Base-by-base conservation (phyloP, 2,329 filamentous ascomycete species). In the Fragosphaeria purpurea region DNA sequence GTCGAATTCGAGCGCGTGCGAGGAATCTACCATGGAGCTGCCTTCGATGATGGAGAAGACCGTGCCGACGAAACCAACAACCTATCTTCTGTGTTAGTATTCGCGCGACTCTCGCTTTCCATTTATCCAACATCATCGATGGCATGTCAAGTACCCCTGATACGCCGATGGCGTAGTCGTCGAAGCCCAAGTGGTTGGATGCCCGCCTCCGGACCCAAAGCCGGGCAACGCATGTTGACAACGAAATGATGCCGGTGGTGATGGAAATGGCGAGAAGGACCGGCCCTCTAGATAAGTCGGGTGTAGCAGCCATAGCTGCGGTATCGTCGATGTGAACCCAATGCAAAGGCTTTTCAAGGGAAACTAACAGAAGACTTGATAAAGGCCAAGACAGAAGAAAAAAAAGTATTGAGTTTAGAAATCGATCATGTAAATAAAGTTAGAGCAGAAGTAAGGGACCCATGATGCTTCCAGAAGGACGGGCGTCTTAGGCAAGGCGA, bases 181-280 rank as follows among this genome's bases (percentile, higher is more conserved):
- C 66, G 51, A 59, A 59, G 12, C 60, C 60, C 9, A 65, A 47
- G 4, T 54, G 55, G 39, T 58, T 60, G 44, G 53, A 57, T 43
- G 60, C 60, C 33, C 62, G 58, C 34, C 52, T 54, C 30, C 61
- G 60, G 30, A 63, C 57, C 48, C 56, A 62, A 55, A 63, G 62
- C 44, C 67, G 61, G 9, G 67, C 55, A 46, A 63, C 53, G 41
- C 64, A 65, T 2, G 65, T 65, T 12, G 60, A 51, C 10, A 70
- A 52, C 6, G 66, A 64, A 44, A 68, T 53, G 44, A 57, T 56
- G 1, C 57, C 59, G 32, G 66, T 66, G 45, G 57, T 59, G 41
- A 64, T 56, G 4, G 66, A 67, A 12, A 68, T 56, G 41, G 62
- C 64, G 39, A 70, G 61, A 55, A 69, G 63, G 58, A 63, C 64